Percentiles rank a stretch among this genome's conserved stretches.
These are phyloP conservation scores for Boletus tylopilopsis DNA, from an alignment of 768 basidiomycete genomes.

Conservation along the genomic window DNA sequence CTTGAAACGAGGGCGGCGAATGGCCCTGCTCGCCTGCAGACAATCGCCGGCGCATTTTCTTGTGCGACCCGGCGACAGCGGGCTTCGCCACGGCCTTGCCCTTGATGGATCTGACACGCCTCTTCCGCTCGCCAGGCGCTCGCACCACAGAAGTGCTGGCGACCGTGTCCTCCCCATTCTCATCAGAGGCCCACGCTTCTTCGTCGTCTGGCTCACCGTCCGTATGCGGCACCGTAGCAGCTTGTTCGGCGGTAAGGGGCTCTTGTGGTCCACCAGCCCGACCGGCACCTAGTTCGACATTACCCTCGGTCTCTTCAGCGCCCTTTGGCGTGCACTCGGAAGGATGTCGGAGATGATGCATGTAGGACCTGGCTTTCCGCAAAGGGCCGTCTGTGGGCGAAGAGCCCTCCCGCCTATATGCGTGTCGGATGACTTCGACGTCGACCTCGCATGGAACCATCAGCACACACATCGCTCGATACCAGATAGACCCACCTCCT, in stretches of 20 bases:
- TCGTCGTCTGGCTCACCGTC: conserved; percentile 40
- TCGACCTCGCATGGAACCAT: conserved; percentile 45
- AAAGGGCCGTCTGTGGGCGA: neutral
- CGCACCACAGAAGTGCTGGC: conserved; percentile 6
- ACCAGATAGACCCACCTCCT: conserved; percentile 51
- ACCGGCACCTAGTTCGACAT: conserved; percentile 14
- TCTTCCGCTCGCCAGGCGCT: conserved; percentile 14
- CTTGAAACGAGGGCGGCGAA: neutral
- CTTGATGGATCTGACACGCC: conserved; percentile 26
- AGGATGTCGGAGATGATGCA: conserved; percentile 16
- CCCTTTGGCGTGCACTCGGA: conserved; percentile 20
- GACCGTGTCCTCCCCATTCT: conserved; percentile 28
- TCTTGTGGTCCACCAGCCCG: conserved; percentile 13
- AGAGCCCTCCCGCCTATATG: conserved; percentile 19
- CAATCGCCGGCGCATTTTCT: conserved; percentile 11
- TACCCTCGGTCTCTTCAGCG: conserved; percentile 21
- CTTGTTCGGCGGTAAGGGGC: conserved; percentile 1
- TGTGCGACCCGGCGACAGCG: neutral
- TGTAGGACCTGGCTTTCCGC: conserved; percentile 6
- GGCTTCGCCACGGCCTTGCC: conserved; percentile 9
- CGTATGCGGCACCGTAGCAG: neutral
- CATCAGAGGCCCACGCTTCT: conserved; percentile 65
- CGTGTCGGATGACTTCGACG: conserved; percentile 56
- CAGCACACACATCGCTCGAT: conserved; percentile 8
- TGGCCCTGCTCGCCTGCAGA: conserved; percentile 14